These are phyloP conservation scores for Tetrahymena thermophila DNA, from an alignment of 73 alveolate species.

Conservation along the genomic window DNA sequence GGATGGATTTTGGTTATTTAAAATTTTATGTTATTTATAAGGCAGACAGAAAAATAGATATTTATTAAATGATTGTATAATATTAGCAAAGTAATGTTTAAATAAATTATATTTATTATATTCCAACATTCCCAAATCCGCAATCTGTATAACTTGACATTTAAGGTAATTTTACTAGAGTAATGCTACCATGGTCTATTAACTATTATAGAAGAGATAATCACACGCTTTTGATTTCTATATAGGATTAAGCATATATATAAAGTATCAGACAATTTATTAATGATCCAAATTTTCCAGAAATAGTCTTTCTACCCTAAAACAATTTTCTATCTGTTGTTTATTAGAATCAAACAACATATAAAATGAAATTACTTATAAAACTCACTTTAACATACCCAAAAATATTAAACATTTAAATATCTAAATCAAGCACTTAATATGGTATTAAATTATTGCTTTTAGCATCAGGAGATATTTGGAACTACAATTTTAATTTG, in stretches of 20 bases:
- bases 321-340: not conserved
- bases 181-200: not conserved
- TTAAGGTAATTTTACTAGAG: not conserved
- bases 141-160: not conserved
- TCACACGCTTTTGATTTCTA: not conserved
- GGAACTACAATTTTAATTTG: not conserved
- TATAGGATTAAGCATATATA: no score
- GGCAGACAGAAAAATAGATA: not conserved
- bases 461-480: not conserved
- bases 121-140: not conserved
- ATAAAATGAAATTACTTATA: not conserved
- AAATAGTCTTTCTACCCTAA: not conserved
- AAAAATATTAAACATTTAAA: not conserved
- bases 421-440: not conserved
- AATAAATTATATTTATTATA: not conserved
- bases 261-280: no score
- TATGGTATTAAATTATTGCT: not conserved
- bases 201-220: not conserved
- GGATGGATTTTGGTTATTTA: not conserved
- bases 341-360: not conserved
- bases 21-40: not conserved
- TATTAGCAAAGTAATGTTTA: not conserved
- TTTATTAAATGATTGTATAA: not conserved
- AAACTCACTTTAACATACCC: not conserved
- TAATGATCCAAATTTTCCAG: not conserved